Conservation (phyloP, 352 stramenopile genomes). For the Phytophthora constricta region DNA sequence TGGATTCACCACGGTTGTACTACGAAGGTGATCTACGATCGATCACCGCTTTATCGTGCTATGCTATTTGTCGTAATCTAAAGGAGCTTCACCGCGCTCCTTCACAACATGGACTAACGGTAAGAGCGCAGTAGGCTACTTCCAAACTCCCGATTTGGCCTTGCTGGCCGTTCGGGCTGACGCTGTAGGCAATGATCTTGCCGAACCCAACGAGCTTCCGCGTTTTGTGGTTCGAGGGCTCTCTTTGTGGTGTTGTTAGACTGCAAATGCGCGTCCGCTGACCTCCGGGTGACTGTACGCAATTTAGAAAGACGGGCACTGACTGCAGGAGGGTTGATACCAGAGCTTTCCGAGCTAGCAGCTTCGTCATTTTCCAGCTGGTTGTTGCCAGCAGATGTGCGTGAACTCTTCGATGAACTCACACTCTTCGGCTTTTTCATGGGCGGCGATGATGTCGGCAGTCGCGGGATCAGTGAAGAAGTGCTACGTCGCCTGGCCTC, state of each 20-base stretch:
- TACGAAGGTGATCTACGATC: slow-evolving; percentile 38
- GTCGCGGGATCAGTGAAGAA: slow-evolving; percentile 74
- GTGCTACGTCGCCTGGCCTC: slow-evolving; percentile 76
- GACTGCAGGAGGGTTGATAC: slow-evolving; percentile 3
- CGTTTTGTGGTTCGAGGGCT: slow-evolving; percentile 31
- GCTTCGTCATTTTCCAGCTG: slow-evolving; percentile 40
- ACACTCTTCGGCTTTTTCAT: slow-evolving; percentile 55
- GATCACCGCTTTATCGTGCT: slow-evolving; percentile 25
- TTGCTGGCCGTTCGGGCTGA: slow-evolving; percentile 16
- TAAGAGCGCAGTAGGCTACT: slow-evolving; percentile 25
- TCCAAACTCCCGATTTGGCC: slow-evolving; percentile 34
- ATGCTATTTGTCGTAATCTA: slow-evolving; percentile 14
- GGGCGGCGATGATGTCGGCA: slow-evolving; percentile 43
- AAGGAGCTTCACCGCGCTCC: slow-evolving; percentile 22
- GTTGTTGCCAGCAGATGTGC: slow-evolving; percentile 31
- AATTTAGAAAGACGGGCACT: slow-evolving; percentile 29
- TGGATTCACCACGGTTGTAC: too few relatives aligned
- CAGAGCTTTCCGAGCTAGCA: slow-evolving; percentile 14
- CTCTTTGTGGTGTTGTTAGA: slow-evolving; percentile 20
- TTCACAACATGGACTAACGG: slow-evolving; percentile 2
- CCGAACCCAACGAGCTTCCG: slow-evolving; percentile 25
- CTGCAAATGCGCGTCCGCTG: slow-evolving; percentile 27
- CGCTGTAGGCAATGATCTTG: slow-evolving; percentile 11
- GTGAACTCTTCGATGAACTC: slow-evolving; percentile 35
- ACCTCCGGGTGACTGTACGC: slow-evolving; percentile 16